Percentiles rank a stretch among this genome's conserved stretches.
phyloP scores from a whole-genome alignment of 225 moss, liverwort and hornwort species.

The Marchantia paleacea region DNA sequence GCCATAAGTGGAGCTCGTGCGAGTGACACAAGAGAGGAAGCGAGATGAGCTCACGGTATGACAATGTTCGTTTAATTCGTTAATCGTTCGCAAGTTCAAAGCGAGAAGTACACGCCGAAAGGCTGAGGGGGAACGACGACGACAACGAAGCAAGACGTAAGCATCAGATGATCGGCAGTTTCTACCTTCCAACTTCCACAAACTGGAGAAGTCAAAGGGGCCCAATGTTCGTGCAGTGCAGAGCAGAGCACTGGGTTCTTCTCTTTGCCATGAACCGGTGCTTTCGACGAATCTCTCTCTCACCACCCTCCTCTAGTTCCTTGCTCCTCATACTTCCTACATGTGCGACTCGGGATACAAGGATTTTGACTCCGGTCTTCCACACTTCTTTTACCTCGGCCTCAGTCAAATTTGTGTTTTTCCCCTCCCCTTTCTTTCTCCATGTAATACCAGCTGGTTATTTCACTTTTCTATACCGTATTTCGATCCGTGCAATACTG shows the following conservation, averaged over 20 bases:
- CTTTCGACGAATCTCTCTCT: neutral
- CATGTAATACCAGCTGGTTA: neutral
- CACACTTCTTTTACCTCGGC: neutral
- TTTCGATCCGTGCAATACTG: too few relatives aligned
- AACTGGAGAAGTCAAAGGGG: neutral
- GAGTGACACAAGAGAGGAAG: too few relatives aligned
- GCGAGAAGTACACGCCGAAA: too few relatives aligned
- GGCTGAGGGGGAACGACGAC: too few relatives aligned
- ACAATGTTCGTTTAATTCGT: too few relatives aligned
- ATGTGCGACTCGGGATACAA: neutral
- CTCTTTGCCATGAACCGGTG: neutral
- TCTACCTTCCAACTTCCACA: neutral
- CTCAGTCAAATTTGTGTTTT: neutral
- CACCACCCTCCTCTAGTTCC: too few relatives aligned
- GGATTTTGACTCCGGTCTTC: neutral
- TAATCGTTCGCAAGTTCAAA: too few relatives aligned
- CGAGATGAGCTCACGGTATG: too few relatives aligned
- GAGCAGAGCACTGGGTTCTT: neutral
- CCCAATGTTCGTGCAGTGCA: neutral
- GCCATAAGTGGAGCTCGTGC: too few relatives aligned
- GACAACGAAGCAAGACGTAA: neutral
- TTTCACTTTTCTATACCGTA: too few relatives aligned
- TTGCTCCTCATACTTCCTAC: neutral
- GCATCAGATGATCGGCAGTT: neutral
- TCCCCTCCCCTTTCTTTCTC: neutral